phyloP scores from a whole-genome alignment of 192 early-diverging fungal species.

The Linnemannia schmuckeri region DNA sequence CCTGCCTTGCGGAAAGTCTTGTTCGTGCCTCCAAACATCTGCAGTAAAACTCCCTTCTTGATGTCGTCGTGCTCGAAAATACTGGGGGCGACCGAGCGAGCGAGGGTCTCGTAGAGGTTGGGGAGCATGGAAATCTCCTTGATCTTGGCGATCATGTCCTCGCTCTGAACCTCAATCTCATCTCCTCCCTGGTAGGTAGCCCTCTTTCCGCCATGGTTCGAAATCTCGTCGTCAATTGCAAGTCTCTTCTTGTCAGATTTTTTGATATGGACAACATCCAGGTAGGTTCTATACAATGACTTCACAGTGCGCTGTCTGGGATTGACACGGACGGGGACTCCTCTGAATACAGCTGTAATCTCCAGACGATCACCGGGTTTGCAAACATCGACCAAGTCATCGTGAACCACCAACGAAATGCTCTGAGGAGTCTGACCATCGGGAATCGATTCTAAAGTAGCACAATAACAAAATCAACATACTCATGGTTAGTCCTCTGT shows the following conservation, averaged over 20 bases:
- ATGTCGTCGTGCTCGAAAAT: constrained; percentile 97
- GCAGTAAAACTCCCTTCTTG: constrained; percentile 96
- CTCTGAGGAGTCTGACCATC: constrained; percentile 99
- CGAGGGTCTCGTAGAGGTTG: constrained; percentile 85
- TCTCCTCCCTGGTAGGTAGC: constrained; percentile 44
- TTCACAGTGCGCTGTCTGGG: constrained; percentile 90
- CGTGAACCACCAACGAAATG: constrained; percentile 90
- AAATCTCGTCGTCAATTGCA: constrained; percentile 53
- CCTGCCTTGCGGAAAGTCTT: constrained; percentile 82
- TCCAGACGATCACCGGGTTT: constrained; percentile 97
- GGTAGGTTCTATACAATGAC: constrained; percentile 92
- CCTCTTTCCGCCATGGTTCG: constrained; percentile 38
- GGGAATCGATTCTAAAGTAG: constrained; percentile 81
- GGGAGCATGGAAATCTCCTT: constrained; percentile 69
- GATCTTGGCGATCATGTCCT: constrained; percentile 61
- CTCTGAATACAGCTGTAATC: constrained; percentile 95
- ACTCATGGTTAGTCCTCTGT: background rate
- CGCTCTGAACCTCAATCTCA: constrained; percentile 55
- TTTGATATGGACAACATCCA: constrained; percentile 96
- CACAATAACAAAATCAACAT: background rate
- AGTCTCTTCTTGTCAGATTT: constrained; percentile 82
- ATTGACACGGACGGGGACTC: constrained; percentile 92
- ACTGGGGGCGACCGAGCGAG: constrained; percentile 91
- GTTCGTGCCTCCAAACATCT: constrained; percentile 95
- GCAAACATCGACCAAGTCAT: constrained; percentile 93